Conservation (phyloP, 2,329 filamentous ascomycete genomes). For the Chaetomiaceae sp. region DNA sequence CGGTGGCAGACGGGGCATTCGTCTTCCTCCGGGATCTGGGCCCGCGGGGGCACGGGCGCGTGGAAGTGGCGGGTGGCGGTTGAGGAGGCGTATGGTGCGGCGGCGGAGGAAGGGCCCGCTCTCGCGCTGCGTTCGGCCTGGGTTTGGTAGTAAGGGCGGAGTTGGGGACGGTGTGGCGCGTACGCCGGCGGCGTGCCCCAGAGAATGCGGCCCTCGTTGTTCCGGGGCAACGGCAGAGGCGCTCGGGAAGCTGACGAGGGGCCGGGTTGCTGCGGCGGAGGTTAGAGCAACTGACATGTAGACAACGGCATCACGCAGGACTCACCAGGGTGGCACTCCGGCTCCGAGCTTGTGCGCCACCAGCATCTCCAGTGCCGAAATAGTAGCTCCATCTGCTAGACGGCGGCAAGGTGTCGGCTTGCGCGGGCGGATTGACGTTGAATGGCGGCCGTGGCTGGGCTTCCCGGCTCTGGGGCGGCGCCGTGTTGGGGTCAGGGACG, state of each 20-base stretch:
- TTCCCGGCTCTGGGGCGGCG: constrained; percentile 44
- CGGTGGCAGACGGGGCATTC: constrained; percentile 73
- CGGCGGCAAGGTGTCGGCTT: background rate
- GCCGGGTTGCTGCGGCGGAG: constrained; percentile 17
- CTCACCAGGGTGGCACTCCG: constrained; percentile 51
- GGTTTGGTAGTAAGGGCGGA: constrained; percentile 29
- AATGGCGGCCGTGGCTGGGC: constrained; percentile 42
- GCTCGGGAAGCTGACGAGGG: constrained; percentile 25
- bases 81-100: constrained; percentile 16
- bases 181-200: constrained; percentile 37
- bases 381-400: constrained; percentile 34
- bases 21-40: constrained; percentile 64
- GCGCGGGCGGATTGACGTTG: constrained; percentile 24
- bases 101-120: constrained; percentile 32
- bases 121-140: constrained; percentile 31
- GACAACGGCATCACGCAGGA: constrained; percentile 14
- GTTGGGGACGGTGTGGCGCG: constrained; percentile 22
- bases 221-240: constrained; percentile 7
- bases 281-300: constrained; percentile 1
- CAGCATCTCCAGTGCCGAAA: constrained; percentile 31
- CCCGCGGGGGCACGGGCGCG: constrained; percentile 39
- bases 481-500: constrained; percentile 57
- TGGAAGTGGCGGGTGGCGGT: constrained; percentile 26
- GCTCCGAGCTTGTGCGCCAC: constrained; percentile 37
- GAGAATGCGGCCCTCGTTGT: constrained; percentile 39